Evolutionary conservation across 805 yeast genomes (phyloP), one percentile per base, ranked within the genome.

Genomic region (Saccharomycopsis fibuligera): DNA sequence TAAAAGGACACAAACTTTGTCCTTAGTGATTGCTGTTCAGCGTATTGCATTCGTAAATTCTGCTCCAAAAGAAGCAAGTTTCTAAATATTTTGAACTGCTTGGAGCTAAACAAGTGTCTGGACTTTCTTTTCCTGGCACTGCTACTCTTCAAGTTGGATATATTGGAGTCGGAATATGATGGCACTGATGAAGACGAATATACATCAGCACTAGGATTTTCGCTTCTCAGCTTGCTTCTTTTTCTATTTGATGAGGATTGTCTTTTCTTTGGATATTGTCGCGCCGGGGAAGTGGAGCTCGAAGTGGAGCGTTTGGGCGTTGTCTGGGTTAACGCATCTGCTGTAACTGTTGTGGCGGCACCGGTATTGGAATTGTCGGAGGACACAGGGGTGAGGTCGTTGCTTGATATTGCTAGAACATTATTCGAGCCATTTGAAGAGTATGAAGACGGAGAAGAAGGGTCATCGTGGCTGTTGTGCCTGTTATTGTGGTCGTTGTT

Each of bases 31-130:
- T 79, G 75, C 61, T 88, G 90, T 47, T 79, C 82, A n/a, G 73
- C 68, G 42, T 83, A 85, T 66, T 91, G 98, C 52, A 76, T 81
- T 35, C 97, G 73, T 44, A 93, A 69, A 47, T 87, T 81, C 60
- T 90, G 96, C 63, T 91, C 99, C 46, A 90, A 64, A 14, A 91
- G 83, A 42, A 91, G 68, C 56, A 93, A 65, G 62, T 91, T 89
- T 41, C 95, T 75, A 62, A 83, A 87, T 14, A 88, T 80, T 68
- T 83, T 82, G 44, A 53, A 53, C 31, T 53, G 54, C 23, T 47
- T 44, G 2, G 52, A 47, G 27, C 38, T 45, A 33, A 49, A 33
- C 16, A 39, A 8, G 21, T 37, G 43, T 30, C 46, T 27, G 24
- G 47, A 37, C 9, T 27, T 33, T 30, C 30, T 23, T 10, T 22